Base-by-base conservation (phyloP, 257 asterid genomes). In the Petunia axillaris region DNA sequence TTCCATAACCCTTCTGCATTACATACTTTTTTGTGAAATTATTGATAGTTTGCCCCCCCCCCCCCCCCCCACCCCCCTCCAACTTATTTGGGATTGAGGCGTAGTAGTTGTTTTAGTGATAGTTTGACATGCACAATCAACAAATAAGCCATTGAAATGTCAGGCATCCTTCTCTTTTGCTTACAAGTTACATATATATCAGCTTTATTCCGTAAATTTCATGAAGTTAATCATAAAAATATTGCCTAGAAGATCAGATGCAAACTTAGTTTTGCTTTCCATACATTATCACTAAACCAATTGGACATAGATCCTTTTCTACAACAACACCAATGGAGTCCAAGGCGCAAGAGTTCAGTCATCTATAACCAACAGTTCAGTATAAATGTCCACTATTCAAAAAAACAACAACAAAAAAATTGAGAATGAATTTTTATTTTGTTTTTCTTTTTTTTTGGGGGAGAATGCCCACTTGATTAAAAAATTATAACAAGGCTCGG, bases 241-340 rank as follows among this genome's bases (percentile, higher is more conserved):
- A 25, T 48, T 71, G 60, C 13, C 35, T 50, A 6, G 77, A 71
- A 48, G 77, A 71, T 71, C 43, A 71, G 44, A 71, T 71, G 60
- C 36, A 44, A 35, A 71, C 44, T 48, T 71, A 48, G 5, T 35
- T 71, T 71, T 48, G n/a, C 44, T 48, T 71, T 36, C 40, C 62
- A 36, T 71, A 25, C 35, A 67, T 14, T 67, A 67, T 43, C 38
- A 67, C 36, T n/a, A 67, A 40, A 67, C 13, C 75, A 67, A 67
- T 50, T 48, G 77, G 44, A 50, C 60, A 71, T 35, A 40, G 50
- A 25, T 40, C 16, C 7, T 71, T 50, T 48, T 10, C 13, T 48
- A 43, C 10, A 70, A 48, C 62, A 71, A 48, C 13, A 48, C 62
- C 10, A 48, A 25, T 41, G 35, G 41, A 48, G 35, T 71, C 35